Evolutionary conservation across 2,329 filamentous ascomycete genomes (phyloP), one percentile per base, ranked within the genome.

Genomic region (Pestalotiopsis fici): DNA sequence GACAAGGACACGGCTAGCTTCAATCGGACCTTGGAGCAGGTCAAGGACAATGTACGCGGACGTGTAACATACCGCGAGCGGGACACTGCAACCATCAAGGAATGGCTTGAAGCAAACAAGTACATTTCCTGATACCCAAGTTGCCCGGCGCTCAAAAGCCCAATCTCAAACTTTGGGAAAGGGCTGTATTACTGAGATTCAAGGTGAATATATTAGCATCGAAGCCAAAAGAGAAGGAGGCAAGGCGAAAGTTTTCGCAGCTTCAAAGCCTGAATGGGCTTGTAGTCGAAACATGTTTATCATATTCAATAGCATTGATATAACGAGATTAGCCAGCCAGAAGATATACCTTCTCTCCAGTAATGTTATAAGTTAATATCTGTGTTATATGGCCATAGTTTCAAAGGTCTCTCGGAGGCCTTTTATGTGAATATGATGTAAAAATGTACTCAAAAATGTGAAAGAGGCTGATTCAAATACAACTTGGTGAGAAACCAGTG

Each of bases 1-100:
- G 87, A 88, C 74, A 97, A 95, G 84, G 93, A 98, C 76, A 95
- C 92, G 21, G 89, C 89, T 74, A 92, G 90, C 61, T 98, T 95
- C 79, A 93, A 97, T 78, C 90, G 96, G 66, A 95, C 93, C 3
- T 82, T 99, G 64, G 91, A 91, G 71, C 93, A 97, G 71, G 91
- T 95, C 70, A 90, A 91, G 78, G 96, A 98, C 78, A 94, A 91
- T 70, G 93, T 98, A 71, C 88, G 90, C 55, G 93, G 92, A 12
- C 91, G 95, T 74, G 94, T 94, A 4, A 89, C 89, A 54, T 99
- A 98, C 83, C 90, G 90, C 77, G 84, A 90, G 79, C 87, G 96
- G 66, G 96, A 98, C 78, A 85, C 89, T 66, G 85, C 84, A 64
- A 83, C 87, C 57, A 86, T 97, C 65, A 86, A 91, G 80, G 92